Conservation (phyloP, 2,329 filamentous ascomycete species). For the Phialemoniopsis sp. region DNA sequence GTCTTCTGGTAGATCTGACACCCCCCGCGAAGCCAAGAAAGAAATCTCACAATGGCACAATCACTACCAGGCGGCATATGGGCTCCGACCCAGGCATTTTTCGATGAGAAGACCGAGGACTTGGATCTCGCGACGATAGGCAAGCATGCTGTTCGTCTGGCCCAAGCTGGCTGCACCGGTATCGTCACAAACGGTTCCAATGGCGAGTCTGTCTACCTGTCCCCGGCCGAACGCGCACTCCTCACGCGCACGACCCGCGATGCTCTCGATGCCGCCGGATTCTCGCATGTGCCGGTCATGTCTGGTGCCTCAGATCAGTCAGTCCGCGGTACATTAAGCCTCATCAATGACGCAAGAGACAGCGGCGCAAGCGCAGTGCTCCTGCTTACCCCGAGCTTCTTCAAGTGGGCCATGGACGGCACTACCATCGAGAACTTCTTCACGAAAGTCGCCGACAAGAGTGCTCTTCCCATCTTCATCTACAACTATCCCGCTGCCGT, state of each 20-base stretch:
- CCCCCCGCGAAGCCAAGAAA: conserved; percentile 11
- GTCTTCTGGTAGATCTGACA: too few relatives aligned
- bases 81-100: conserved; percentile 66
- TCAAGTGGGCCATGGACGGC: conserved; percentile 2
- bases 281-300: conserved; percentile 32
- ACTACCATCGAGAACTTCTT: conserved; percentile 50
- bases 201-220: conserved; percentile 59
- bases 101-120: conserved; percentile 50
- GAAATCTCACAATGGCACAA: background rate
- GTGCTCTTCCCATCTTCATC: conserved; percentile 73
- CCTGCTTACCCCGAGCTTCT: conserved; percentile 12
- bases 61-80: conserved; percentile 61
- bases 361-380: conserved; percentile 11
- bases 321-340: conserved; percentile 8
- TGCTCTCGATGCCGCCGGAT: conserved; percentile 56
- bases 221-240: conserved; percentile 5
- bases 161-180: conserved; percentile 62
- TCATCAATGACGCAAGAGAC: conserved; percentile 7
- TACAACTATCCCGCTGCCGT: conserved; percentile 93
- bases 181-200: conserved; percentile 67
- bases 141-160: conserved; percentile 57
- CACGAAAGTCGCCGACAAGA: conserved; percentile 68
- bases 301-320: conserved; percentile 12
- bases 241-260: conserved; percentile 9
- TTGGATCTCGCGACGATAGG: conserved; percentile 54